These are phyloP conservation scores for Nemania sp. DNA, from an alignment of 2,329 filamentous ascomycete genomes.

Conservation along the genomic window DNA sequence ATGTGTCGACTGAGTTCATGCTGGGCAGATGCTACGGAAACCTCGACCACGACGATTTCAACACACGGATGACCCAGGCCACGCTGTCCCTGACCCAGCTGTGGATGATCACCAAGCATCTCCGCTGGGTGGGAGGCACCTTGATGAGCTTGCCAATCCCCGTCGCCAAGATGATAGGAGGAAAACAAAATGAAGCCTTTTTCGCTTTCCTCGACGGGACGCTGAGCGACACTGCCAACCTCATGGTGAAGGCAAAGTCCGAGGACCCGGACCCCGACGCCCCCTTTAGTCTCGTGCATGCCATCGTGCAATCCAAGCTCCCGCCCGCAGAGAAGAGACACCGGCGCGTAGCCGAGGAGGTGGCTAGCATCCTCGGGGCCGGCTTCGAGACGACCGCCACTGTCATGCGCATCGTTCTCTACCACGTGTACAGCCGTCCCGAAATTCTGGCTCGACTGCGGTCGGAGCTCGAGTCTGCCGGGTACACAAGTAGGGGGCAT, in stretches of 20 bases:
- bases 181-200: neutral
- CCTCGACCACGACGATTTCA: slow-evolving; percentile 25
- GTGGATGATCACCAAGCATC: slow-evolving; percentile 29
- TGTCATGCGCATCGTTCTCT: slow-evolving; percentile 21
- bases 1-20: slow-evolving; percentile 27
- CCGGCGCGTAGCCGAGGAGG: slow-evolving; percentile 26
- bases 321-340: slow-evolving; percentile 27
- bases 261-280: slow-evolving; percentile 22
- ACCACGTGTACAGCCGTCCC: slow-evolving; percentile 29
- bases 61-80: slow-evolving; percentile 3
- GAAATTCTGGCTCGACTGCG: slow-evolving; percentile 29
- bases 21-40: slow-evolving; percentile 22
- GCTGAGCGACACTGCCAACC: slow-evolving; percentile 25
- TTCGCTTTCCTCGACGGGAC: neutral
- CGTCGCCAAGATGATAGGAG: neutral
- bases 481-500: neutral
- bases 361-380: slow-evolving; percentile 26
- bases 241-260: slow-evolving; percentile 20
- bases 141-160: neutral
- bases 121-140: neutral
- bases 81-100: slow-evolving; percentile 19
- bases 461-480: slow-evolving; percentile 16
- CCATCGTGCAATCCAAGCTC: slow-evolving; percentile 32
- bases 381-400: slow-evolving; percentile 31
- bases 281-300: slow-evolving; percentile 28